Percentiles rank a stretch among this genome's conserved stretches.
phyloP scores from a whole-genome alignment of 352 stramenopile genomes.

The Pythium oligandrum region DNA sequence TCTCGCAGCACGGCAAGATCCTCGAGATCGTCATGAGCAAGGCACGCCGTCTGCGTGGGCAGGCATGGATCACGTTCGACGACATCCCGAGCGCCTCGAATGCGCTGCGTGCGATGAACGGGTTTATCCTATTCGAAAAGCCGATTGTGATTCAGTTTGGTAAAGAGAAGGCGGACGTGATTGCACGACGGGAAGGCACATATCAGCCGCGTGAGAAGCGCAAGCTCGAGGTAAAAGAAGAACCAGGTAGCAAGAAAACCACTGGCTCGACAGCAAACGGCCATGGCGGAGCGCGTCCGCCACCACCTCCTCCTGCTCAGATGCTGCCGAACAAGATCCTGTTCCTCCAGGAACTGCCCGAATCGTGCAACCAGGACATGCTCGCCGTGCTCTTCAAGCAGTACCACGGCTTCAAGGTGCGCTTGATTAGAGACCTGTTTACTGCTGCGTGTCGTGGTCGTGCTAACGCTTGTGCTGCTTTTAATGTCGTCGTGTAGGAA shows the following conservation, averaged over 20 bases:
- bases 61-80: slow-evolving; percentile 92
- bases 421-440: not conserved
- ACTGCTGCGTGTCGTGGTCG: not conserved
- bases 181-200: slow-evolving; percentile 60
- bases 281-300: slow-evolving; percentile 26
- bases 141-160: slow-evolving; percentile 76
- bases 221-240: slow-evolving; percentile 58
- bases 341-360: slow-evolving; percentile 90
- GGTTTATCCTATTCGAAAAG: slow-evolving; percentile 87
- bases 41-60: slow-evolving; percentile 77
- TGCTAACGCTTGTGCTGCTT: slow-evolving; percentile 5
- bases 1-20: slow-evolving; percentile 92
- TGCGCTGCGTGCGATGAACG: slow-evolving; percentile 84
- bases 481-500: slow-evolving; percentile 46
- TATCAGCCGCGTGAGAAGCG: slow-evolving; percentile 80
- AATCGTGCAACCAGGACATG: slow-evolving; percentile 96
- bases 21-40: slow-evolving; percentile 87
- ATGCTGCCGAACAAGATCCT: slow-evolving; percentile 90
- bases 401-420: slow-evolving; percentile 93
- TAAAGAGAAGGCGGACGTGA: slow-evolving; percentile 82
- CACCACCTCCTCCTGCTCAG: slow-evolving; percentile 36
- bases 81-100: slow-evolving; percentile 85
- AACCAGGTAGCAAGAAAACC: slow-evolving; percentile 21
- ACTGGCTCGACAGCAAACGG: slow-evolving; percentile 23
- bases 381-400: slow-evolving; percentile 96